A percentile compares a stretch with the other conserved stretches of the same genome.
These are phyloP conservation scores for Chaetomidium leptoderma DNA, from an alignment of 495 filamentous ascomycete genomes.

Conservation along the genomic window DNA sequence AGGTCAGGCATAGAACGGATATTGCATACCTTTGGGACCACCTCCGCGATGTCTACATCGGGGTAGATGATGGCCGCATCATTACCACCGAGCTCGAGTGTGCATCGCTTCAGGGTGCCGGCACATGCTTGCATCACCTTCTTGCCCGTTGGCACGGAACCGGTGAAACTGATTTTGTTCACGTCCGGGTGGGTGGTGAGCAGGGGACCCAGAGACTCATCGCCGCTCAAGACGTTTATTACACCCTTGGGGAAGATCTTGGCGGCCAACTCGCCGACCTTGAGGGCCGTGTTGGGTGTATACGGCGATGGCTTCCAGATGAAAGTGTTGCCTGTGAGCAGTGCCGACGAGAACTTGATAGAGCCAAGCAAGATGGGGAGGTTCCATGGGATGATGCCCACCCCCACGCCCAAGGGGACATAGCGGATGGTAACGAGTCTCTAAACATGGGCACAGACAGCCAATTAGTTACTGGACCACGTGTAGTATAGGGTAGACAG, in stretches of 20 bases:
- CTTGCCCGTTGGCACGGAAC: constrained; percentile 59
- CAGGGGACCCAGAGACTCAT: constrained; percentile 56
- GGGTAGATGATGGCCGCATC: constrained; percentile 62
- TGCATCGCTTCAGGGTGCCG: constrained; percentile 53
- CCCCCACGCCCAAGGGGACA: constrained; percentile 49
- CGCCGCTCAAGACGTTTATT: constrained; percentile 60
- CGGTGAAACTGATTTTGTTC: constrained; percentile 64
- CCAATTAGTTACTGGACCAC: no score
- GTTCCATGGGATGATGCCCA: constrained; percentile 59
- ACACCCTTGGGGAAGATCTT: constrained; percentile 60
- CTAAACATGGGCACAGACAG: no score
- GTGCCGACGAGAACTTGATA: constrained; percentile 51
- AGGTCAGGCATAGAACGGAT: no score
- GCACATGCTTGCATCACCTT: constrained; percentile 52
- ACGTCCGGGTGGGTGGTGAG: constrained; percentile 55
- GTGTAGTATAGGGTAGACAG: no score
- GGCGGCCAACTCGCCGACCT: constrained; percentile 58
- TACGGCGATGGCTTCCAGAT: constrained; percentile 60
- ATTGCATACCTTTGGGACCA: constrained; percentile 51
- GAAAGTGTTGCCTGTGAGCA: constrained; percentile 56
- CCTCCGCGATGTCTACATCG: constrained; percentile 59
- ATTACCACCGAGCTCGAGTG: constrained; percentile 59
- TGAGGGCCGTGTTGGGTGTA: constrained; percentile 62
- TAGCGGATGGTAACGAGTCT: no score
- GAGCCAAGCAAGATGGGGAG: constrained; percentile 51